Percentiles rank a stretch among this genome's conserved stretches.
Evolutionary conservation across 148 eudicot genomes (phyloP).

Genomic region (Rhododendron ovatum): DNA sequence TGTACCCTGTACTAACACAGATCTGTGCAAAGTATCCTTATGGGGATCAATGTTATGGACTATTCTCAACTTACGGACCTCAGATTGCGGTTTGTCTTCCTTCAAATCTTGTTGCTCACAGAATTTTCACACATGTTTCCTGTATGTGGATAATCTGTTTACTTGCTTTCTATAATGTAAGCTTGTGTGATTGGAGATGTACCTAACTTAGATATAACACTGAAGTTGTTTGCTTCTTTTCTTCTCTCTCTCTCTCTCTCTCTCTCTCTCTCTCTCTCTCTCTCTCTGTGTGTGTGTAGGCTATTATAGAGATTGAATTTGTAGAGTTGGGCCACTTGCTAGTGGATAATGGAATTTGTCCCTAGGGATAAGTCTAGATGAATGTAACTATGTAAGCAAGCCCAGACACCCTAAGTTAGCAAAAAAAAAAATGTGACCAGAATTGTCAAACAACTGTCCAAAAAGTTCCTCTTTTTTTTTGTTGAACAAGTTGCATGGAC

Average conservation of each 20-base stretch:
- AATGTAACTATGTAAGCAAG: neutral
- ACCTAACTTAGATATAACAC: neutral
- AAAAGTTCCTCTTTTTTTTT: neutral
- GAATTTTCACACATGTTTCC: neutral
- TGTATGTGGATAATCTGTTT: neutral
- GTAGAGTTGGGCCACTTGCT: neutral
- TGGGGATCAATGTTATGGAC: slow-evolving; percentile 48
- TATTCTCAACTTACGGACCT: slow-evolving; percentile 51
- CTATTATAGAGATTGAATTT: neutral
- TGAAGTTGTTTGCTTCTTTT: neutral
- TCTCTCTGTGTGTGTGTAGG: neutral
- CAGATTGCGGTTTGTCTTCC: slow-evolving; percentile 48
- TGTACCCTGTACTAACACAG: slow-evolving; percentile 22
- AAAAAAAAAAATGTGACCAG: neutral
- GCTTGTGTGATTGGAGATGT: neutral
- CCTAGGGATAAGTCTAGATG: neutral
- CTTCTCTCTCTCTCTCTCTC: too few relatives aligned
- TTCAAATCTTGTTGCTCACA: slow-evolving; percentile 2
- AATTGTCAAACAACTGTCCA: neutral
- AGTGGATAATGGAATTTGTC: neutral
- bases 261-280: too few relatives aligned
- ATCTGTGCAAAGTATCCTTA: slow-evolving; percentile 49
- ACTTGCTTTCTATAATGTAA: neutral
- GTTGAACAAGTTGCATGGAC: neutral
- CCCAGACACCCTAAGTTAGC: neutral